A percentile compares a stretch with the other conserved stretches of the same genome.
These are phyloP conservation scores for Globisporangium uncinulatum DNA, from an alignment of 352 stramenopile species.

Conservation along the genomic window DNA sequence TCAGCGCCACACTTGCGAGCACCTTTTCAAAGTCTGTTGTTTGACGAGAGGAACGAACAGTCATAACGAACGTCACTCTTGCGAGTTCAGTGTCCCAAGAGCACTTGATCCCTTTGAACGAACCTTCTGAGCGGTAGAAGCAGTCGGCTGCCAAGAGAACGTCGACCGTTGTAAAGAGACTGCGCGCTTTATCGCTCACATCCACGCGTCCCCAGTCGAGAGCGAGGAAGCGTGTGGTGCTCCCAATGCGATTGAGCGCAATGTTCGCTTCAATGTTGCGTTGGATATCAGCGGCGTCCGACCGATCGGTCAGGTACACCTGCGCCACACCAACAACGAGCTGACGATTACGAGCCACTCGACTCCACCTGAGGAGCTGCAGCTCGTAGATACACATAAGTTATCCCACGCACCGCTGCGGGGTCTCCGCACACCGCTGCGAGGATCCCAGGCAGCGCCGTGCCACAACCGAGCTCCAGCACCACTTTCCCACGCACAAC, in stretches of 20 bases:
- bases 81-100: too few species aligned
- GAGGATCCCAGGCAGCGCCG: constrained; percentile 57
- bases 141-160: constrained; percentile 59
- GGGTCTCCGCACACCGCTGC: constrained; percentile 30
- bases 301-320: constrained; percentile 52
- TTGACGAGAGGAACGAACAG: too few species aligned
- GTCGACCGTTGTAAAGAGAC: constrained; percentile 30
- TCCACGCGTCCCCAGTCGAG: constrained; percentile 44
- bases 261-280: constrained; percentile 55
- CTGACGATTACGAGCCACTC: not conserved
- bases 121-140: constrained; percentile 66
- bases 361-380: too few species aligned
- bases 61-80: too few species aligned
- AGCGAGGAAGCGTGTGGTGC: constrained; percentile 29
- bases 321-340: not conserved
- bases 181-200: constrained; percentile 19
- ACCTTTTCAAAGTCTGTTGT: constrained; percentile 64
- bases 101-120: not conserved
- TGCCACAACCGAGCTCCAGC: constrained; percentile 64
- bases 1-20: constrained; percentile 50
- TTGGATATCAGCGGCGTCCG: constrained; percentile 34
- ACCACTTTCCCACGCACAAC: constrained; percentile 35
- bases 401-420: constrained; percentile 13
- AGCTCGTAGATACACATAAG: not conserved
- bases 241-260: constrained; percentile 30